phyloP scores from a whole-genome alignment of 768 basidiomycete species.

The Cystobasidium tubakii region DNA sequence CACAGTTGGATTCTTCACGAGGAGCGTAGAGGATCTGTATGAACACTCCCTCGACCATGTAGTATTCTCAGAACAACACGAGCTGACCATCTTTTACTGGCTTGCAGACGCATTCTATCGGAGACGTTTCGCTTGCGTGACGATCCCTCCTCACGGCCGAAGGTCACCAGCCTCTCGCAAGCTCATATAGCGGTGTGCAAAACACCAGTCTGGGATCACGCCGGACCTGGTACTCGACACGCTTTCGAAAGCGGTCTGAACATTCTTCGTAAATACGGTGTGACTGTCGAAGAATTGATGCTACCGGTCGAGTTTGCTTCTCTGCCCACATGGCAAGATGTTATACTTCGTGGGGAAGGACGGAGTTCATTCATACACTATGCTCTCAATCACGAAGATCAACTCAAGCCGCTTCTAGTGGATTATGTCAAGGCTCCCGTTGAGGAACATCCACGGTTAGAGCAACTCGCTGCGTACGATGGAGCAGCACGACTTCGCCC shows the following conservation, averaged over 20 bases:
- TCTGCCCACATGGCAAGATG: too few species aligned
- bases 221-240: too few species aligned
- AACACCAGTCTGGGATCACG: too few species aligned
- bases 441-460: neutral
- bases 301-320: too few species aligned
- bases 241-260: too few species aligned
- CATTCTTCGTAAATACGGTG: too few species aligned
- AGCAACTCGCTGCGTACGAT: neutral
- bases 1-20: constrained; percentile 47
- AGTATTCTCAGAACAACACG: constrained; percentile 44
- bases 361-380: neutral
- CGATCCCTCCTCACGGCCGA: too few species aligned
- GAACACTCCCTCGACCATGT: constrained; percentile 44
- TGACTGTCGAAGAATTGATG: too few species aligned
- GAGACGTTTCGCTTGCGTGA: neutral
- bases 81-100: too few species aligned
- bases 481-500: neutral
- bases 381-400: neutral
- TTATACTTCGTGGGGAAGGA: too few species aligned
- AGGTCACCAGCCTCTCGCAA: too few species aligned
- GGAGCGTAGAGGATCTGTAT: constrained; percentile 30
- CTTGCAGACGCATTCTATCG: constrained; percentile 30
- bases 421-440: neutral
- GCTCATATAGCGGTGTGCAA: too few species aligned
- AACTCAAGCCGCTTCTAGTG: neutral